Base-by-base conservation (phyloP, 352 stramenopile species). In the Pythium periplocum region DNA sequence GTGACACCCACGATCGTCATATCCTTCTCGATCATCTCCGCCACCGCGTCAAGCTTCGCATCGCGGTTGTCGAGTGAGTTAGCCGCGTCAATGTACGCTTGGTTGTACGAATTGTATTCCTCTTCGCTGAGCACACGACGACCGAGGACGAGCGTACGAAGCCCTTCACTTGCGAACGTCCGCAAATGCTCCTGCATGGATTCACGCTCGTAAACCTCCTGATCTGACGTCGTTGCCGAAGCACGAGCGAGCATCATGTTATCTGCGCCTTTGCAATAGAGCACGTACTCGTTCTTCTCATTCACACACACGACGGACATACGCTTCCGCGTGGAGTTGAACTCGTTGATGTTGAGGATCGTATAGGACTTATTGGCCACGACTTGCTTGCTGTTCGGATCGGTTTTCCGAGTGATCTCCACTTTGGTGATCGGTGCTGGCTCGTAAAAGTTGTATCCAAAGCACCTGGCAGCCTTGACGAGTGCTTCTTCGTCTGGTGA, bases 221-320 rank as follows among this genome's bases (percentile, higher is more conserved):
- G 17, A 26, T 26, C 17, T 26, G 17, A 26, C 17, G 17, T 26
- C 17, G 17, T 26, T 26, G 17, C 17, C 17, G 17, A 26, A 26
- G 17, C 17, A 2, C 82, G 83, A 32, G 81, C 55, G 2, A 93
- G 74, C 74, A 95, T 90, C 66, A 95, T 81, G 45, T 87, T 90
- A 51, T 96, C 86, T 4, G 84, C 83, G 5, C 86, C 86, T 64
- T 96, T 95, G 63, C 75, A 87, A 48, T 86, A 87, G 33, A 90
- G 57, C 39, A 86, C 45, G 31, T 83, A 77, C 49, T 83, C 54
- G 8, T 50, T 37, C 6, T 64, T 70, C 1, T 72, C 66, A 37
- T 77, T 78, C 33, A 92, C 63, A 9, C 96, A 78, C 30, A 99
- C 69, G 17, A 99, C 87, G 9, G 92, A 98, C 96, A 99, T 99